phyloP scores from a whole-genome alignment of 202 grass and related monocot species.

The Zoysia matrella region DNA sequence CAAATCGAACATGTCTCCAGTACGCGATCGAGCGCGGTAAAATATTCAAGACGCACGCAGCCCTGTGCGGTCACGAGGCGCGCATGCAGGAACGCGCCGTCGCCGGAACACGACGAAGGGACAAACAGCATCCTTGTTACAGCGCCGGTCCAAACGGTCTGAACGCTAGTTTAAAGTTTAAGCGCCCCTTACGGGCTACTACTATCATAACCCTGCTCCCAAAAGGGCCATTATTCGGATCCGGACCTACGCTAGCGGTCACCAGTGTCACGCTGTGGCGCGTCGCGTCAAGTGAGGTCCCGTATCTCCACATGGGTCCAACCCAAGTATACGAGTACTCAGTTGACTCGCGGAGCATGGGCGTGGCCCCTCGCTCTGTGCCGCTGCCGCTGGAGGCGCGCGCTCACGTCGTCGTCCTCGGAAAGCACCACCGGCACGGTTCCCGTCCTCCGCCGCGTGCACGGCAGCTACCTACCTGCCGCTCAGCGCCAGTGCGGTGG shows the following conservation, averaged over 20 bases:
- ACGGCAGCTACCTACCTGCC: not conserved
- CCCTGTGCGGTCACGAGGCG: conserved; percentile 31
- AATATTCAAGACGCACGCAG: not conserved
- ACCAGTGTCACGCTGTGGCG: no score
- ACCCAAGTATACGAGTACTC: not conserved
- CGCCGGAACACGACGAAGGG: conserved; percentile 16
- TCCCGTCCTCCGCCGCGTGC: not conserved
- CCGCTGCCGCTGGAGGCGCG: no score
- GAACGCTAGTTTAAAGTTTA: not conserved
- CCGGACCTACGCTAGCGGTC: not conserved
- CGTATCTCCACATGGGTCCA: no score
- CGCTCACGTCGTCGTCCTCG: conserved; percentile 1
- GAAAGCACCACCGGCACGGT: conserved; percentile 26
- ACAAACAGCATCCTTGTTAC: not conserved
- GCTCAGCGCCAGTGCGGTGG: not conserved
- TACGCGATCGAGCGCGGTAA: not conserved
- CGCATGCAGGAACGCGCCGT: not conserved
- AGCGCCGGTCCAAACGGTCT: not conserved
- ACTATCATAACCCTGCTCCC: not conserved
- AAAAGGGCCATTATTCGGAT: no score
- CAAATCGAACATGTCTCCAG: no score
- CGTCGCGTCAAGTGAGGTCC: no score
- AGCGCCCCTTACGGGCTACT: no score
- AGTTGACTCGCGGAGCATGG: not conserved
- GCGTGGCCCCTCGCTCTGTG: not conserved